A percentile compares a stretch with the other conserved stretches of the same genome.
phyloP scores from a whole-genome alignment of 805 yeast species.

The Candida insectorum region DNA sequence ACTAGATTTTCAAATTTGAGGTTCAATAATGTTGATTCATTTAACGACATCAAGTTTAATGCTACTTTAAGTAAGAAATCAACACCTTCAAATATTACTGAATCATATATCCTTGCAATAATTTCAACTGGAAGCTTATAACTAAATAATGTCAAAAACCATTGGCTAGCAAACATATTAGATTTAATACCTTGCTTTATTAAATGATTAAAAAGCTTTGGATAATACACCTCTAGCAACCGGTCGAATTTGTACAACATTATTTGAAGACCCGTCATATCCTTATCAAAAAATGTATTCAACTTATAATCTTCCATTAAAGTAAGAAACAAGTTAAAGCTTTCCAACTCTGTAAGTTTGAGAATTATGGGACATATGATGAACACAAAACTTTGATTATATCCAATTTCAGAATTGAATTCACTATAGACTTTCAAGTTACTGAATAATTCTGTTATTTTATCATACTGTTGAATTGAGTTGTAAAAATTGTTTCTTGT shows the following conservation, averaged over 20 bases:
- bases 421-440: conserved; percentile 82
- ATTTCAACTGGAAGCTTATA: conserved; percentile 90
- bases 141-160: conserved; percentile 94
- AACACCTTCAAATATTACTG: conserved; percentile 85
- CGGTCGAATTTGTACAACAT: conserved; percentile 89
- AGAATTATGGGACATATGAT: conserved; percentile 80
- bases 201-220: conserved; percentile 71
- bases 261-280: conserved; percentile 90
- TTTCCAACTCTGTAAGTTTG: conserved; percentile 78
- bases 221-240: conserved; percentile 71
- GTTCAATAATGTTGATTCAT: conserved; percentile 48
- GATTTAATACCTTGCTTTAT: conserved; percentile 83
- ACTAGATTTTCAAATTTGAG: conserved; percentile 75
- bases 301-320: conserved; percentile 85
- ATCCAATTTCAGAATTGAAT: conserved; percentile 91
- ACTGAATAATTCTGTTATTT: conserved; percentile 61
- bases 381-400: conserved; percentile 98
- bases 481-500: conserved; percentile 82
- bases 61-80: conserved; percentile 86
- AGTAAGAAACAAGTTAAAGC: conserved; percentile 75
- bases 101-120: conserved; percentile 83
- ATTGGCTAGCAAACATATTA: conserved; percentile 96
- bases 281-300: conserved; percentile 74
- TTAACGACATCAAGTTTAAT: conserved; percentile 70
- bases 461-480: conserved; percentile 48